Evolutionary conservation across 441 rosid genomes (phyloP).

Genomic region (Codiaeum variegatum): DNA sequence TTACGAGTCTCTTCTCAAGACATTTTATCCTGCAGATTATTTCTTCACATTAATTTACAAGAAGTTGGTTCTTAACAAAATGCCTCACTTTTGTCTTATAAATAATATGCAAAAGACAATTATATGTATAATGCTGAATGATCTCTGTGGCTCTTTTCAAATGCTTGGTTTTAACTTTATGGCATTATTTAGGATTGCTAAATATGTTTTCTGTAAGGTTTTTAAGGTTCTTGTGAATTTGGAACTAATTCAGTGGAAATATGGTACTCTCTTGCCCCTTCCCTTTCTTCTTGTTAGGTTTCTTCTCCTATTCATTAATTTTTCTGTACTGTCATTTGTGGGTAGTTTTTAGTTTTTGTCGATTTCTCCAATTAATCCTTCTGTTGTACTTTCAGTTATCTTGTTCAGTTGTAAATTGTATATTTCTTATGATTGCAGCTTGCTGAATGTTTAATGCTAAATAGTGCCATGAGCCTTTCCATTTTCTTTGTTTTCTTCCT

Average conservation of each 20-base stretch:
- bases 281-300: too few species aligned
- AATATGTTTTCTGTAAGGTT: not conserved
- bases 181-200: not conserved
- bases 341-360: too few species aligned
- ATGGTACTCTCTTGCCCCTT: not conserved
- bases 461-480: not conserved
- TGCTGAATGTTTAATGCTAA: constrained; percentile 5
- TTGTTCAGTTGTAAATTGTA: not conserved
- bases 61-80: not conserved
- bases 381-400: not conserved
- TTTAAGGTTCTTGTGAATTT: not conserved
- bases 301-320: not conserved
- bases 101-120: not conserved
- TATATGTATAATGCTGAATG: not conserved
- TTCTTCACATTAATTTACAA: not conserved
- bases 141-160: not conserved
- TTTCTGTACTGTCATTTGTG: not conserved
- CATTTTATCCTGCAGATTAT: not conserved
- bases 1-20: not conserved
- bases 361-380: not conserved
- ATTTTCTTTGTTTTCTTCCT: not conserved
- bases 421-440: constrained; percentile 14
- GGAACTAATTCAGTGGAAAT: not conserved
- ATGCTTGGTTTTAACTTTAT: not conserved
- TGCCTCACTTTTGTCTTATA: not conserved